phyloP scores from a whole-genome alignment of 768 basidiomycete species.

The Coprinopsis cinerea region DNA sequence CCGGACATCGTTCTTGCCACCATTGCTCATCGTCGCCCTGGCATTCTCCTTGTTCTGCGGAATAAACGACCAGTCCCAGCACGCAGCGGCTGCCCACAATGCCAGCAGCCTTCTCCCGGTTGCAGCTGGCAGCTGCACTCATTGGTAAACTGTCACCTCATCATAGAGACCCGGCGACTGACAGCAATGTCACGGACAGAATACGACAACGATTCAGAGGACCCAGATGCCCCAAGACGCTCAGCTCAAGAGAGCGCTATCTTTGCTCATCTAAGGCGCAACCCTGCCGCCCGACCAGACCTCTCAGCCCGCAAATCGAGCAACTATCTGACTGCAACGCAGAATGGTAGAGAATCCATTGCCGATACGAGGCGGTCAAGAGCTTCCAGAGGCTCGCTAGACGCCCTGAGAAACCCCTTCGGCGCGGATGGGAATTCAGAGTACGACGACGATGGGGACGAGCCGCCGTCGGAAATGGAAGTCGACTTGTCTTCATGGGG shows the following conservation, averaged over 20 bases:
- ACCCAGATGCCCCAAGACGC: slow-evolving; percentile 53
- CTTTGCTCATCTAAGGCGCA: slow-evolving; percentile 70
- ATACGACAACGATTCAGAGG: slow-evolving; percentile 82
- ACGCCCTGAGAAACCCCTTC: slow-evolving; percentile 70
- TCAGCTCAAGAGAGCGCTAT: slow-evolving; percentile 83
- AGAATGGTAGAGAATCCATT: slow-evolving; percentile 41
- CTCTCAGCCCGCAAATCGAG: slow-evolving; percentile 44
- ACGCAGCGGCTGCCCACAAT: slow-evolving; percentile 12
- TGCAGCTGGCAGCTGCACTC: slow-evolving; percentile 82
- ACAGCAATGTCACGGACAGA: slow-evolving; percentile 38
- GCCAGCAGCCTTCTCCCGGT: slow-evolving; percentile 63
- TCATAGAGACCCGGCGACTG: neutral
- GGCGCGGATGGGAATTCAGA: slow-evolving; percentile 54
- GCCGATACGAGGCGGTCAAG: slow-evolving; percentile 44
- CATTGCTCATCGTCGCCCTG: neutral
- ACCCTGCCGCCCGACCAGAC: slow-evolving; percentile 40
- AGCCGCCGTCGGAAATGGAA: slow-evolving; percentile 49
- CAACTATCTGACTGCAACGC: slow-evolving; percentile 50
- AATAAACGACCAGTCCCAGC: neutral
- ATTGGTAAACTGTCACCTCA: too few species aligned
- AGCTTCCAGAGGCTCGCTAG: slow-evolving; percentile 53
- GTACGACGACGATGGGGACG: slow-evolving; percentile 46
- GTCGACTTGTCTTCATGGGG: slow-evolving; percentile 85
- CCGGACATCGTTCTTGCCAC: too few species aligned
- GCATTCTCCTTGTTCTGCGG: neutral